Percentiles rank a stretch among this genome's conserved stretches.
Evolutionary conservation across 768 basidiomycete genomes (phyloP).

Genomic region (Solioccasus polychromus): DNA sequence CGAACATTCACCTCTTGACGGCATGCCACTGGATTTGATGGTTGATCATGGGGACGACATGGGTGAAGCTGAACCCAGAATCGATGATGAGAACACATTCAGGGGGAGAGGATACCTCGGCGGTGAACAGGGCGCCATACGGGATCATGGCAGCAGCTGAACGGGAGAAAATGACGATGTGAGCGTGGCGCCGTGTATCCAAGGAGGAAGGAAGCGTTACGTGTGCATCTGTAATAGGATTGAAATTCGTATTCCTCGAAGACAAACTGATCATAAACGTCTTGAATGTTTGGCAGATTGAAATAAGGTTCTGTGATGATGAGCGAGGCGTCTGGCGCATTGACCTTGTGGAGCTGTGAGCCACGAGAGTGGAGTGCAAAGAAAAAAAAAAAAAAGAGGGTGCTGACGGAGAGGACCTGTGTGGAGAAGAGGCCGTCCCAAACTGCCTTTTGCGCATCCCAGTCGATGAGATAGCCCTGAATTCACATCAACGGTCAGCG

Average conservation of each 20-base stretch:
- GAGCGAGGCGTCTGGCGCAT: constrained; percentile 69
- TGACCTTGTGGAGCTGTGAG: constrained; percentile 48
- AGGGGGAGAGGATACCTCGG: constrained; percentile 47
- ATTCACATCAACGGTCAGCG: constrained; percentile 19
- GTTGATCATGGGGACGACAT: constrained; percentile 79
- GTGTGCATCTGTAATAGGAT: constrained; percentile 75
- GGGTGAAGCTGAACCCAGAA: constrained; percentile 92
- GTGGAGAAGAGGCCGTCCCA: constrained; percentile 90
- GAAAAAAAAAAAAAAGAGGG: not conserved
- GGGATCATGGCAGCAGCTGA: constrained; percentile 80
- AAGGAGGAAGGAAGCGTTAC: constrained; percentile 47
- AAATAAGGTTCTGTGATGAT: constrained; percentile 93
- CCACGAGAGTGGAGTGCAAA: too few species aligned
- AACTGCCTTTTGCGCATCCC: constrained; percentile 92
- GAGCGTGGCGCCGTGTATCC: constrained; percentile 21
- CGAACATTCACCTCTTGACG: constrained; percentile 68
- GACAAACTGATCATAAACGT: constrained; percentile 90
- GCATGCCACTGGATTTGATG: constrained; percentile 75
- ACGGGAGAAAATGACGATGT: constrained; percentile 13
- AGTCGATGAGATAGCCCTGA: constrained; percentile 92
- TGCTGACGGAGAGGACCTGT: constrained; percentile 60
- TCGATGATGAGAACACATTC: constrained; percentile 85
- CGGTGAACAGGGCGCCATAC: constrained; percentile 65
- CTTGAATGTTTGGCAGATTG: constrained; percentile 89
- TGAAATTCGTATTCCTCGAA: constrained; percentile 96